Conservation (phyloP, 495 filamentous ascomycete genomes). For the Penicillium macrosclerotiorum region DNA sequence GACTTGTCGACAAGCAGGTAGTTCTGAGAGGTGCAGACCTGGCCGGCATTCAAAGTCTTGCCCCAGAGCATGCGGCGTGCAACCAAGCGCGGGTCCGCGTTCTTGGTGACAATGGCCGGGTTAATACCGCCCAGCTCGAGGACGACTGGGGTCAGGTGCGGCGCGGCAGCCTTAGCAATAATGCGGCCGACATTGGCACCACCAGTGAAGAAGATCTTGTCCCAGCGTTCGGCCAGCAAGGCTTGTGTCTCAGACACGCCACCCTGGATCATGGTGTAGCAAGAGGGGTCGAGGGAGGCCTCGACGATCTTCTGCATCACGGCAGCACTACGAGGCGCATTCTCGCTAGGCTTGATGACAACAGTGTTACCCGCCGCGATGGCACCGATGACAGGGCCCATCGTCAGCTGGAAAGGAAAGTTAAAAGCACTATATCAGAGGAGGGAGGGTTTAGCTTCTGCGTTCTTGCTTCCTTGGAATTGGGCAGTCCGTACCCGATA, state of each 20-base stretch:
- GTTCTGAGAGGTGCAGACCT: constrained; percentile 87
- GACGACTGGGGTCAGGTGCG: constrained; percentile 82
- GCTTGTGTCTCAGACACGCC: constrained; percentile 74
- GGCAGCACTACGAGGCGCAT: constrained; percentile 69
- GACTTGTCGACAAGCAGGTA: constrained; percentile 79
- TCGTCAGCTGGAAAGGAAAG: constrained; percentile 77
- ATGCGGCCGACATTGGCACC: constrained; percentile 73
- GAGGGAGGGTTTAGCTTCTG: constrained; percentile 14
- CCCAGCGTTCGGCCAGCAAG: constrained; percentile 85
- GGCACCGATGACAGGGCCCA: constrained; percentile 81
- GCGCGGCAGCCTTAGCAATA: constrained; percentile 87
- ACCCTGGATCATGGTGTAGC: constrained; percentile 79
- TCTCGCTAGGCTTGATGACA: constrained; percentile 86
- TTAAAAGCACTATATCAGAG: constrained; percentile 66
- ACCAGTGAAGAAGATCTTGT: constrained; percentile 97
- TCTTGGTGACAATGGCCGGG: constrained; percentile 83
- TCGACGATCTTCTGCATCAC: constrained; percentile 75
- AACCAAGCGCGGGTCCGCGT: constrained; percentile 76
- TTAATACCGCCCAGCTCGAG: constrained; percentile 91
- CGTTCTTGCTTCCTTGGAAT: no score
- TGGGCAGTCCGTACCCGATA: no score
- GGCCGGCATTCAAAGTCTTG: constrained; percentile 80
- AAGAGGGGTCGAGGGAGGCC: constrained; percentile 69
- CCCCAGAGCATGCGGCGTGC: constrained; percentile 84
- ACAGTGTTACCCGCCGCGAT: constrained; percentile 90